Conservation (phyloP, 2,329 filamentous ascomycete genomes). For the Zalaria obscura region DNA sequence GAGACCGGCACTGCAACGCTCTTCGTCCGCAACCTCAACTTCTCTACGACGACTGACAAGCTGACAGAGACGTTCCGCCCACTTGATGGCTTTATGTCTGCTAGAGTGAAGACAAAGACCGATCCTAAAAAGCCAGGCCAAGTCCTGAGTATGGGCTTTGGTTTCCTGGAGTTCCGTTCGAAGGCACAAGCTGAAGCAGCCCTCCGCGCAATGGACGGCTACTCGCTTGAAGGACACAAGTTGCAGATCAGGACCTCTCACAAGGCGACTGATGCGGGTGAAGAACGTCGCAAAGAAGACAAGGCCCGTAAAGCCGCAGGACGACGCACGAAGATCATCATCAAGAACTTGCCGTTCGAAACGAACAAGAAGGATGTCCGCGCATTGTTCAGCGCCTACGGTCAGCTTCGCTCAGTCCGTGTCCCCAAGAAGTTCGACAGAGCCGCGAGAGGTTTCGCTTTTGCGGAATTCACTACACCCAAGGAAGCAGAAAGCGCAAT, state of each 20-base stretch:
- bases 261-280: conserved; percentile 73
- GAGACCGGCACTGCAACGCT: conserved; percentile 52
- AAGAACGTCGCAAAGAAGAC: conserved; percentile 73
- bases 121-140: conserved; percentile 85
- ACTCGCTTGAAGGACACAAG: conserved; percentile 74
- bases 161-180: conserved; percentile 77
- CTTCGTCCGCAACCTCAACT: conserved; percentile 90
- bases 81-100: conserved; percentile 77
- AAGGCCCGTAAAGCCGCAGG: conserved; percentile 64
- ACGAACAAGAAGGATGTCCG: conserved; percentile 85
- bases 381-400: conserved; percentile 75
- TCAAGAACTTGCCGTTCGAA: conserved; percentile 98
- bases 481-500: conserved; percentile 85
- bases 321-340: conserved; percentile 79
- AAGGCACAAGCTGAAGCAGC: conserved; percentile 69
- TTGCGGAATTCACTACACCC: conserved; percentile 86
- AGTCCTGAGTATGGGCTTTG: conserved; percentile 91
- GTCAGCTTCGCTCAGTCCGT: conserved; percentile 80
- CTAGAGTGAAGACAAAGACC: conserved; percentile 80
- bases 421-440: conserved; percentile 92
- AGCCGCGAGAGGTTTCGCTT: conserved; percentile 82
- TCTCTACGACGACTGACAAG: conserved; percentile 64
- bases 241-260: conserved; percentile 77
- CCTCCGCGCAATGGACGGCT: conserved; percentile 72
- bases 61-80: conserved; percentile 66